Evolutionary conservation across 2,329 filamentous ascomycete species (phyloP), one percentile per base, ranked within the genome.

Genomic region (Nothophoma quercina): DNA sequence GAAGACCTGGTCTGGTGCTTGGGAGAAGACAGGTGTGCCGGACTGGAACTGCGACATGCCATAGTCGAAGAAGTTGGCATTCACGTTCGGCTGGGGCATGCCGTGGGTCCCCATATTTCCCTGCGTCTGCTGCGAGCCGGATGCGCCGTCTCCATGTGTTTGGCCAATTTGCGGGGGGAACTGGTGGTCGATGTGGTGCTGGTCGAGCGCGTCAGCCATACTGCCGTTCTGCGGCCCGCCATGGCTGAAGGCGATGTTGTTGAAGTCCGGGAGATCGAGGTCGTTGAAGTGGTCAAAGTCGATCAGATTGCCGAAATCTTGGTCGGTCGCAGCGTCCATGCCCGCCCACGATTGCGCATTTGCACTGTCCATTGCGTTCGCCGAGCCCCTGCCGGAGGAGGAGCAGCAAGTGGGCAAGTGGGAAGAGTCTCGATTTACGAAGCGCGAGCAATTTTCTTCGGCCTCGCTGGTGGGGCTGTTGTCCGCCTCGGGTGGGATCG

Each of bases 241-340:
- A 46, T 64, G 58, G 32, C 53, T 56, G 55, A 65, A 71, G 42
- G 64, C 65, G 48, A 65, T 59, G 46, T 63, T 60, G 55, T 61
- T 61, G 56, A 68, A 65, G 57, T 67, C 67, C 23, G 69, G 61
- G 51, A 70, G 58, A 29, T 56, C 53, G 51, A 64, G 51, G 50
- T 62, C 52, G 43, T 64, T 65, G 44, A 73, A 69, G 50, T 62
- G 53, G 53, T 64, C 67, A 32, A 73, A 69, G 63, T 79, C 75
- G 61, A 80, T 74, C 36, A 80, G 69, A 52, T 73, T 75, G 51
- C 67, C 70, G 46, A 79, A 75, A 55, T 79, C 75, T 29, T 67
- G 64, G 16, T 79, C 70, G 23, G 75, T 69, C 28, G 73, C 64
- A 29, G 70, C 62, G 54, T 73, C 72, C 76, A 79, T 76, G 53